phyloP scores from a whole-genome alignment of 192 early-diverging fungal species.

The Ambispora gerdemannii region DNA sequence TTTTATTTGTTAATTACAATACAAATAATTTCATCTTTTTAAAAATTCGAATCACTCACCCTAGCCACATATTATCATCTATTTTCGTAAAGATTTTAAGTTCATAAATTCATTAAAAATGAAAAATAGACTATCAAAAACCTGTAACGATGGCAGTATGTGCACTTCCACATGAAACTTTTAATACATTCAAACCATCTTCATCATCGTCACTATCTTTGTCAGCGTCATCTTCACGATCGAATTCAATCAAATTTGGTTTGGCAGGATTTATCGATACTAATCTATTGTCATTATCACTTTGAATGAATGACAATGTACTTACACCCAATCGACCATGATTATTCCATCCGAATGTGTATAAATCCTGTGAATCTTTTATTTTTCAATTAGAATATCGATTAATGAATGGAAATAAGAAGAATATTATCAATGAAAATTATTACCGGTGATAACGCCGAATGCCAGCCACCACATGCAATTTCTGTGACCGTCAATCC shows the following conservation, averaged over 20 bases:
- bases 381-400: neutral
- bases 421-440: neutral
- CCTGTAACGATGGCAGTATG: constrained; percentile 39
- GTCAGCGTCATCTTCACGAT: constrained; percentile 1
- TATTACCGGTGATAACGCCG: constrained; percentile 18
- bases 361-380: constrained; percentile 39
- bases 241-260: constrained; percentile 39
- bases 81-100: constrained; percentile 6
- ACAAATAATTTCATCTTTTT: neutral
- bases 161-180: constrained; percentile 37
- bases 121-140: neutral
- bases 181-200: constrained; percentile 26
- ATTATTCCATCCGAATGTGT: constrained; percentile 43
- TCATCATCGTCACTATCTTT: neutral
- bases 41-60: constrained; percentile 7
- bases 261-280: constrained; percentile 29
- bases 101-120: neutral
- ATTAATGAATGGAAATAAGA: neutral
- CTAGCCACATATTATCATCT: constrained; percentile 11
- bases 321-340: constrained; percentile 36
- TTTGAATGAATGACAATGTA: neutral
- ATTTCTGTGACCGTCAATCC: constrained; percentile 35
- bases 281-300: neutral
- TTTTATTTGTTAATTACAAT: neutral
- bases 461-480: constrained; percentile 38